These are phyloP conservation scores for Alternaria sp. DNA, from an alignment of 2,329 filamentous ascomycete species.

Conservation along the genomic window DNA sequence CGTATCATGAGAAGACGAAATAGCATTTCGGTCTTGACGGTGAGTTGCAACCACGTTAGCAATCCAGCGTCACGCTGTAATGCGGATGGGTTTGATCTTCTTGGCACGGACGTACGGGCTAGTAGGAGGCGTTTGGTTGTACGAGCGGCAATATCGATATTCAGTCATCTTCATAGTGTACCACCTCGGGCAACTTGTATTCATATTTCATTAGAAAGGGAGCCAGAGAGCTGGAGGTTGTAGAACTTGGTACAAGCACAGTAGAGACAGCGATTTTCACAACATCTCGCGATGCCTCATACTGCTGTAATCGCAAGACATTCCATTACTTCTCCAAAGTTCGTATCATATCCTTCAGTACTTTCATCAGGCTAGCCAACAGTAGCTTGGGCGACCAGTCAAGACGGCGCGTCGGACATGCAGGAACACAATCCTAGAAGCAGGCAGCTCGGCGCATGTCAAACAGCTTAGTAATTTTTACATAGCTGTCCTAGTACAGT, in stretches of 20 bases:
- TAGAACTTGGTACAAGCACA: background rate
- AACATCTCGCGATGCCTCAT: background rate
- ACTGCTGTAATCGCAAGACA: background rate
- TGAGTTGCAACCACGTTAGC: background rate
- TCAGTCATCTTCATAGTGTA: background rate
- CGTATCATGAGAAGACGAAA: slow-evolving; percentile 76
- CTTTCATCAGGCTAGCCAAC: background rate
- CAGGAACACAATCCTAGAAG: background rate
- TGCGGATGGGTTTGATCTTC: background rate
- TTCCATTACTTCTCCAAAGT: background rate
- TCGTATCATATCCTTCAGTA: background rate
- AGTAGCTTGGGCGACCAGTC: background rate
- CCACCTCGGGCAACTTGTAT: background rate
- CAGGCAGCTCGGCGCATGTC: background rate
- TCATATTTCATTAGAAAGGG: background rate
- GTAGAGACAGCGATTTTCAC: background rate
- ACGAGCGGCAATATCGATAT: background rate
- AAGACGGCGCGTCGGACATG: background rate
- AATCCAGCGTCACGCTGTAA: background rate
- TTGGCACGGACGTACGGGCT: background rate
- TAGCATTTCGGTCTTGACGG: slow-evolving; percentile 53
- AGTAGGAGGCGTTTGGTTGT: background rate
- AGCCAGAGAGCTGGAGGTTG: background rate
- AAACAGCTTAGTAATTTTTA: too few relatives aligned
- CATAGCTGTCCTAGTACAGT: background rate